A percentile compares a stretch with the other conserved stretches of the same genome.
Evolutionary conservation across 1,284 basidiomycete genomes (phyloP).

Genomic region (Phaffia rhodozyma): DNA sequence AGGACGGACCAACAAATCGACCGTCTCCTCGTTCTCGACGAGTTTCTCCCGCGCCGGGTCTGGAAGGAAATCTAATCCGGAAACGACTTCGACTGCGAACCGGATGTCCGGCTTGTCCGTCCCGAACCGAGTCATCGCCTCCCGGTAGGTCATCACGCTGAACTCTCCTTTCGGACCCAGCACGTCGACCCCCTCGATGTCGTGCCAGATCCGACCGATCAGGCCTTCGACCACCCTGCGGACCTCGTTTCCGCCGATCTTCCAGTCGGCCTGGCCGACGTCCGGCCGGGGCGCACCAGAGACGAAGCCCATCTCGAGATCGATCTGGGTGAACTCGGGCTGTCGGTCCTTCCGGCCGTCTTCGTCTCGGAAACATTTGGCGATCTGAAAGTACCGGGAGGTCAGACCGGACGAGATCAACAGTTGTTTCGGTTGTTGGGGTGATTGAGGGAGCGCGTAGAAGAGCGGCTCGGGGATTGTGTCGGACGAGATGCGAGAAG

Average conservation of each 20-base stretch:
- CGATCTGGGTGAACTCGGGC: conserved; percentile 92
- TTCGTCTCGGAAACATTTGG: conserved; percentile 89
- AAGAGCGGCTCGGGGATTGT: conserved; percentile 45
- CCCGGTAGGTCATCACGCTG: conserved; percentile 66
- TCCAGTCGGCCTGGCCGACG: conserved; percentile 43
- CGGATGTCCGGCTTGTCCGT: conserved; percentile 91
- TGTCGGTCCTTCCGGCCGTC: conserved; percentile 87
- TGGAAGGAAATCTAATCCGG: no score
- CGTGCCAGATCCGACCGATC: conserved; percentile 60
- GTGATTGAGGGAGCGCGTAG: conserved; percentile 86
- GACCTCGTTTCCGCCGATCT: conserved; percentile 70
- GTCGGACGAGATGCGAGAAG: conserved; percentile 6
- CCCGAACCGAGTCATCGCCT: conserved; percentile 78
- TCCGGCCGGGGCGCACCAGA: conserved; percentile 46
- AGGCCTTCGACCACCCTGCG: conserved; percentile 61
- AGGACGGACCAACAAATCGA: not conserved
- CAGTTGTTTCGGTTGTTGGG: conserved; percentile 91
- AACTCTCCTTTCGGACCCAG: conserved; percentile 46
- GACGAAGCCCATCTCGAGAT: conserved; percentile 92
- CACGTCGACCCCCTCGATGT: conserved; percentile 42
- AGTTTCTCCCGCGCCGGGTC: no score
- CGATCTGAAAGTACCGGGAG: conserved; percentile 83
- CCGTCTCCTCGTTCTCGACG: not conserved
- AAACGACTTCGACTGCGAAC: conserved; percentile 61
- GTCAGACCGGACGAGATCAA: conserved; percentile 82